These are phyloP conservation scores for Penicillium taxi DNA, from an alignment of 495 filamentous ascomycete genomes.

Conservation along the genomic window DNA sequence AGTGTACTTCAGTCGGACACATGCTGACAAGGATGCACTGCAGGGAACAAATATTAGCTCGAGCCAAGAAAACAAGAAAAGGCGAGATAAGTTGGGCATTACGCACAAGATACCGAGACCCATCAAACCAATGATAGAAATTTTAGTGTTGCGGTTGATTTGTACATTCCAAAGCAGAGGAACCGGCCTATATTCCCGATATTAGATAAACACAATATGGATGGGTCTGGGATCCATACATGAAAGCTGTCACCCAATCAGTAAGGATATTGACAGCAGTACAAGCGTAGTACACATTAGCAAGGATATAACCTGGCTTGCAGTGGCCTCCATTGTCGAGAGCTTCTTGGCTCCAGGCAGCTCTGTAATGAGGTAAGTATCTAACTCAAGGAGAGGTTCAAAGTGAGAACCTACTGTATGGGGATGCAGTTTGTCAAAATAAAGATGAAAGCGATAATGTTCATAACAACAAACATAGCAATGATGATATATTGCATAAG, in stretches of 20 bases:
- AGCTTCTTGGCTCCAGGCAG: constrained; percentile 13
- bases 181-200: constrained; percentile 22
- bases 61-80: background rate
- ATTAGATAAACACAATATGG: background rate
- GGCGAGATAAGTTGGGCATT: background rate
- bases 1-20: constrained; percentile 21
- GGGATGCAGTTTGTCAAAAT: constrained; percentile 21
- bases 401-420: constrained; percentile 8
- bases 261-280: constrained; percentile 22
- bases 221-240: constrained; percentile 23
- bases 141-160: constrained; percentile 37
- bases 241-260: constrained; percentile 36
- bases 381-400: background rate
- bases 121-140: constrained; percentile 40
- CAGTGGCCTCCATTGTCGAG: constrained; percentile 16
- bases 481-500: constrained; percentile 18
- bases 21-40: constrained; percentile 18
- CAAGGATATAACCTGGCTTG: constrained; percentile 14
- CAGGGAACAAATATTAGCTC: background rate
- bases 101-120: constrained; percentile 44
- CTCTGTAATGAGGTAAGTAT: constrained; percentile 9
- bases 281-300: constrained; percentile 20
- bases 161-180: constrained; percentile 43
- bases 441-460: constrained; percentile 20
- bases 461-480: constrained; percentile 12